Evolutionary conservation across 768 basidiomycete species (phyloP).

Genomic region (Boletus sensibilis): DNA sequence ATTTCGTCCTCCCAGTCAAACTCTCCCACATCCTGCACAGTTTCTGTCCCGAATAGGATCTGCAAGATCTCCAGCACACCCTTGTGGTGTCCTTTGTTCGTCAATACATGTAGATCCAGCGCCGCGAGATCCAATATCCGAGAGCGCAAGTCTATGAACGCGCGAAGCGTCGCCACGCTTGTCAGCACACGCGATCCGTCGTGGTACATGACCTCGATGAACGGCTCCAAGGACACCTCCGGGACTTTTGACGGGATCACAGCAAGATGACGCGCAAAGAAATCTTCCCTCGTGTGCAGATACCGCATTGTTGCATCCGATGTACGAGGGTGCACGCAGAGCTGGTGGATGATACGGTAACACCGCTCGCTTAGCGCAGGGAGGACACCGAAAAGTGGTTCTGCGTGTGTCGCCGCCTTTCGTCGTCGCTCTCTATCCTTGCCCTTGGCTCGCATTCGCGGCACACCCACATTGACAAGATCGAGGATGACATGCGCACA

Average conservation of each 20-base stretch:
- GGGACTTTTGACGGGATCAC: conserved; percentile 69
- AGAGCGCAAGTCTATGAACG: conserved; percentile 81
- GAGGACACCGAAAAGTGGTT: conserved; percentile 60
- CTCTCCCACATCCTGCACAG: conserved; percentile 40
- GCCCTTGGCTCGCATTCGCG: conserved; percentile 48
- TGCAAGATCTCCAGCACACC: conserved; percentile 71
- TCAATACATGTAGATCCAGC: conserved; percentile 84
- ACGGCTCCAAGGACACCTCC: conserved; percentile 44
- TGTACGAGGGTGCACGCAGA: conserved; percentile 84
- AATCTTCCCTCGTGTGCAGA: conserved; percentile 83
- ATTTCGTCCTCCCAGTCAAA: conserved; percentile 40
- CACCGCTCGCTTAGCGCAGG: conserved; percentile 84
- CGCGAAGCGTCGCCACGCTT: conserved; percentile 62
- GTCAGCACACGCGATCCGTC: conserved; percentile 72
- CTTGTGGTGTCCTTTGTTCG: conserved; percentile 72
- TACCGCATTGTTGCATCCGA: conserved; percentile 82
- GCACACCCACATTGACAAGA: conserved; percentile 70
- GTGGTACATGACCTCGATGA: conserved; percentile 58
- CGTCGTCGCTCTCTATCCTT: conserved; percentile 36
- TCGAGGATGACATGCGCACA: conserved; percentile 82
- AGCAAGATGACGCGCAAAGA: conserved; percentile 83
- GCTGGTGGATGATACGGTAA: conserved; percentile 78
- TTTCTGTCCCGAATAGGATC: conserved; percentile 74
- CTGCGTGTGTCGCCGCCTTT: conserved; percentile 29
- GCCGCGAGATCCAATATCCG: conserved; percentile 84